Base-by-base conservation (phyloP, 352 stramenopile species). In the Pythium apleroticum region DNA sequence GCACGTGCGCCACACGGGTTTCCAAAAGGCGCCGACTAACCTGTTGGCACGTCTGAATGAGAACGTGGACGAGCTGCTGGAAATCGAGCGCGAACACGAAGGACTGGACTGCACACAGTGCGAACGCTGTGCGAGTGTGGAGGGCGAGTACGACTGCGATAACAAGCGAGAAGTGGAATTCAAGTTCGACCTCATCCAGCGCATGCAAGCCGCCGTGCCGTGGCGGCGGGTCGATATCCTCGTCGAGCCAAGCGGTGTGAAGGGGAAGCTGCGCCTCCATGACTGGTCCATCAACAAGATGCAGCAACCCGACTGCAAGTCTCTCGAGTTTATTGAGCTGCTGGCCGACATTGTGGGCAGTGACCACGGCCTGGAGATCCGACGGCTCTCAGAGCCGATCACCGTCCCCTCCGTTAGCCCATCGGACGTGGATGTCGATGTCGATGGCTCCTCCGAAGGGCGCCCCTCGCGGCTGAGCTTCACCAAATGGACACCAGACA, bases 111-210 rank as follows among this genome's bases (percentile, higher is more conserved):
- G 75, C 27, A 72, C 49, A 0, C 55, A 58, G 28, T 56, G 60
- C 4, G 71, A 77, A n/a, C 71, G 81, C 12, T 84, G 75, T 63
- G 66, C 74, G 8, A 91, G 83, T 43, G 75, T 89, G 48, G 75
- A 86, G 25, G 71, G 74, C 31, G 67, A 66, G 15, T 90, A 84
- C 63, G 77, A 86, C 65, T 80, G 77, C 25, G 79, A 89, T 66
- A 88, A 91, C 63, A 91, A 90, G 50, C 81, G 82, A n/a, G 82
- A 93, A 65, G 82, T 93, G 4, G 80, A 89, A 56, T 91, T 90
- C 60, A 75, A 75, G 15, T 79, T 79, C 28, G 75, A 80, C 15
- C 83, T 93, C 72, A 73, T 93, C 27, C 68, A 66, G n/a, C 71
- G 54, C 41, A 66, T 88, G 52, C 81, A 90, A 54, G 60, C 74